A percentile compares a stretch with the other conserved stretches of the same genome.
phyloP scores from a whole-genome alignment of 164 flowering plant genomes.

The Annona squamosa region DNA sequence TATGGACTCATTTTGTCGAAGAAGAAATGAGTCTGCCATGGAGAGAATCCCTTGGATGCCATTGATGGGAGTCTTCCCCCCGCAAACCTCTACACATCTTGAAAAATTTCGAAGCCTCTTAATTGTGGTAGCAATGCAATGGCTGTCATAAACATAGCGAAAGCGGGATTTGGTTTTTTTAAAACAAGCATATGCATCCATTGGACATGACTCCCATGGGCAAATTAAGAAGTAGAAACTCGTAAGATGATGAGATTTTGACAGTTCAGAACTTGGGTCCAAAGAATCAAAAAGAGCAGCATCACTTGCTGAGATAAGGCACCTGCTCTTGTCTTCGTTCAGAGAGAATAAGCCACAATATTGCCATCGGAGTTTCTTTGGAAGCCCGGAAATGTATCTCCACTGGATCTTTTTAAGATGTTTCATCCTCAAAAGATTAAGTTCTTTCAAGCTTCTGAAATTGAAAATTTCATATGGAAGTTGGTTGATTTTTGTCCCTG shows the following conservation, averaged over 20 bases:
- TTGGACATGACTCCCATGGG: not conserved
- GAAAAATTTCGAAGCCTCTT: not conserved
- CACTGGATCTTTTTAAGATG: not conserved
- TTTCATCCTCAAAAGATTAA: not conserved
- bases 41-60: not conserved
- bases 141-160: not conserved
- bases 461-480: not conserved
- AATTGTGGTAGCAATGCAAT: not conserved
- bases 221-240: not conserved
- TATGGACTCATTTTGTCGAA: not conserved
- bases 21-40: not conserved
- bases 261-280: not conserved
- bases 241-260: not conserved
- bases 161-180: not conserved
- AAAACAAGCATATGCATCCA: not conserved
- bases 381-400: not conserved
- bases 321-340: not conserved
- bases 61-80: not conserved
- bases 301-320: not conserved
- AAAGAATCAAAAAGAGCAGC: not conserved
- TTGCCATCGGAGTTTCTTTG: not conserved
- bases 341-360: not conserved
- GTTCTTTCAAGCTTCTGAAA: not conserved
- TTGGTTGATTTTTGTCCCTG: not conserved
- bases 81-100: not conserved